Evolutionary conservation across 1,139 yeast species (phyloP), one percentile per base, ranked within the genome.

Genomic region (Candida sp.): DNA sequence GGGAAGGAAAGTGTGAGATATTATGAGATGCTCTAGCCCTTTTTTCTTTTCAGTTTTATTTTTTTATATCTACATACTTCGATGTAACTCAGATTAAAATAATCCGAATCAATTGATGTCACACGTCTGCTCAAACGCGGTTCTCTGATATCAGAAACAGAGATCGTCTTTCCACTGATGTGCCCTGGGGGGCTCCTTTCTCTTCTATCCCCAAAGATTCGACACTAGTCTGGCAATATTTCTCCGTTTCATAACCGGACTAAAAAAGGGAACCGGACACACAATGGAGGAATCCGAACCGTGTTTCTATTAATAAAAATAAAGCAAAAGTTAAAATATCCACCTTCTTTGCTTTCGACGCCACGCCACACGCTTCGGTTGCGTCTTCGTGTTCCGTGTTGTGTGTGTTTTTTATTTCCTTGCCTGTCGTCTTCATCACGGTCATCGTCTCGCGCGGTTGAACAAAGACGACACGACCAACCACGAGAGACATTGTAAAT

Each of bases 291-390:
- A 7, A 11, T 11, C n/a, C 25, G 7, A 8, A 38, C 42, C 31
- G 42, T 38, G 42, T 26, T 38, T 38, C 42, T 38, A 38, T 26
- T 26, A 38, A 38, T 38, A 38, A 38, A 26, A 11, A 26, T 26
- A 37, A 9, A 9, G 27, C n/a, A 38, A 17, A 17, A 17, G 17
- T 17, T 17, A 17, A 17, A 17, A 17, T 17, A 17, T 17, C 17
- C 17, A 17, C 17, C 17, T 17, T 17, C 17, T 17, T 17, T 17
- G 17, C 17, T 17, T 17, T 17, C 17, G 17, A 17, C 17, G 17
- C 17, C 22, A 7, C 30, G 42, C 42, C 42, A 26, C 27, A 37
- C 28, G 22, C 22, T 38, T 38, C 42, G 5, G 30, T 38, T 38
- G 31, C 31, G 42, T 38, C 42, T 26, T 38, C 41, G 41, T 38